Evolutionary conservation across 176 grass and related monocot species (phyloP).

Genomic region (Oryza meridionalis): DNA sequence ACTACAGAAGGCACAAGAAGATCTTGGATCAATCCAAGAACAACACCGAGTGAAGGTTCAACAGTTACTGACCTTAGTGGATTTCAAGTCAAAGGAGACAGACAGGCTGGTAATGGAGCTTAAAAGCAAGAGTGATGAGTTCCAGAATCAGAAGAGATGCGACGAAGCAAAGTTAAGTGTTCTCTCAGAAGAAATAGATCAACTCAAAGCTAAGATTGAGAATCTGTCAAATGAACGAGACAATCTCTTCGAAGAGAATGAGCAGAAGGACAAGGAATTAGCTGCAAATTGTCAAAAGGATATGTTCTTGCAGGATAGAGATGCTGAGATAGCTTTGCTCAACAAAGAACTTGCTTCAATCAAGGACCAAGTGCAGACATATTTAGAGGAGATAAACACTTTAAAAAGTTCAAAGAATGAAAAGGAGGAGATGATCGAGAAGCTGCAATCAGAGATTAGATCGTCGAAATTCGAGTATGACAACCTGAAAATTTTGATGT

Average conservation of each 20-base stretch:
- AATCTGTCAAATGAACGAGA: slow-evolving; percentile 66
- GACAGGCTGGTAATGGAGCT: slow-evolving; percentile 65
- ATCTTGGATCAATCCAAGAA: slow-evolving; percentile 56
- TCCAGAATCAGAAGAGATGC: slow-evolving; percentile 65
- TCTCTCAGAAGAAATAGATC: slow-evolving; percentile 62
- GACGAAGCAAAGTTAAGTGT: slow-evolving; percentile 60
- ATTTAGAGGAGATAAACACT: slow-evolving; percentile 56
- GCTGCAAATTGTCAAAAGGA: slow-evolving; percentile 53
- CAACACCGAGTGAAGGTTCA: slow-evolving; percentile 71
- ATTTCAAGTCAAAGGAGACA: slow-evolving; percentile 87
- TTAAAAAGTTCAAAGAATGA: slow-evolving; percentile 51
- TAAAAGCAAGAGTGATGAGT: slow-evolving; percentile 66
- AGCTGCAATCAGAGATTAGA: slow-evolving; percentile 67
- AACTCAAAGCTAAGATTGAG: slow-evolving; percentile 57
- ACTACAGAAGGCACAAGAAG: slow-evolving; percentile 63
- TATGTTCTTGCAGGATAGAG: slow-evolving; percentile 55
- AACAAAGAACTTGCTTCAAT: slow-evolving; percentile 52
- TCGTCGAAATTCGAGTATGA: slow-evolving; percentile 56
- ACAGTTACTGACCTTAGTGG: slow-evolving; percentile 69
- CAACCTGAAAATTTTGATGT: slow-evolving; percentile 57
- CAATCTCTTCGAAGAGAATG: slow-evolving; percentile 46
- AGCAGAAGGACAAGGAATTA: slow-evolving; percentile 60
- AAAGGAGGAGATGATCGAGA: slow-evolving; percentile 56
- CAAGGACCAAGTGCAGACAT: slow-evolving; percentile 52
- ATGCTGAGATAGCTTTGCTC: slow-evolving; percentile 65